These are phyloP conservation scores for Alternaria burnsii DNA, from an alignment of 2,329 filamentous ascomycete species.

Conservation along the genomic window DNA sequence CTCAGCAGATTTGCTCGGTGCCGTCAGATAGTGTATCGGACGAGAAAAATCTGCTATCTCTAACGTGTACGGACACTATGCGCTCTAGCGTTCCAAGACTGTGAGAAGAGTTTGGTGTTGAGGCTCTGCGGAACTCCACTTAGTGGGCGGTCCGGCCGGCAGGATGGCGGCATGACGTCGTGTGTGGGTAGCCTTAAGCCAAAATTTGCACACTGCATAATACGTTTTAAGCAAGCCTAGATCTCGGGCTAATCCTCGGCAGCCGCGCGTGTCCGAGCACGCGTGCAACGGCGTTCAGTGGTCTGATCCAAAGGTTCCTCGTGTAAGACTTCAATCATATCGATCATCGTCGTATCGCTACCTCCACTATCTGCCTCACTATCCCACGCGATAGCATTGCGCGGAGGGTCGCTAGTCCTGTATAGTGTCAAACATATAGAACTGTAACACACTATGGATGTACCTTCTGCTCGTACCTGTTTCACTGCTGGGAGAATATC, in stretches of 20 bases:
- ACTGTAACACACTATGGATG: background rate
- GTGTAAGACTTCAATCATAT: background rate
- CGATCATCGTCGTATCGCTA: conserved; percentile 4
- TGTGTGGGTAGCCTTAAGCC: conserved; percentile 11
- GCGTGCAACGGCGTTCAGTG: conserved; percentile 4
- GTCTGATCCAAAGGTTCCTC: conserved; percentile 12
- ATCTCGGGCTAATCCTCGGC: conserved; percentile 2
- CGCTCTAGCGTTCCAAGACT: conserved; percentile 17
- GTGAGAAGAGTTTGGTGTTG: conserved; percentile 24
- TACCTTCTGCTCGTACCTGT: background rate
- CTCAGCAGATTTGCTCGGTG: conserved; percentile 1
- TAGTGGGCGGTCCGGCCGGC: conserved; percentile 16
- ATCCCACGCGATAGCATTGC: background rate
- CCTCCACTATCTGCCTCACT: conserved; percentile 1
- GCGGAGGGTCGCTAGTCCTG: background rate
- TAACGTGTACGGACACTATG: conserved; percentile 15
- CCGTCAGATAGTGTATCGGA: conserved; percentile 4
- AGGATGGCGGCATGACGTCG: conserved; percentile 18
- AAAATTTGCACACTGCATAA: conserved; percentile 7
- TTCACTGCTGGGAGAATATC: background rate
- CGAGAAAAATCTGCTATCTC: conserved; percentile 15
- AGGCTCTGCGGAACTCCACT: conserved; percentile 34
- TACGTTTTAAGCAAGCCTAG: background rate
- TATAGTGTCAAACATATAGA: background rate
- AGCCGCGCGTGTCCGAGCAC: conserved; percentile 15